phyloP scores from a whole-genome alignment of 2,329 filamentous ascomycete species.

The Aspergillus sp. region DNA sequence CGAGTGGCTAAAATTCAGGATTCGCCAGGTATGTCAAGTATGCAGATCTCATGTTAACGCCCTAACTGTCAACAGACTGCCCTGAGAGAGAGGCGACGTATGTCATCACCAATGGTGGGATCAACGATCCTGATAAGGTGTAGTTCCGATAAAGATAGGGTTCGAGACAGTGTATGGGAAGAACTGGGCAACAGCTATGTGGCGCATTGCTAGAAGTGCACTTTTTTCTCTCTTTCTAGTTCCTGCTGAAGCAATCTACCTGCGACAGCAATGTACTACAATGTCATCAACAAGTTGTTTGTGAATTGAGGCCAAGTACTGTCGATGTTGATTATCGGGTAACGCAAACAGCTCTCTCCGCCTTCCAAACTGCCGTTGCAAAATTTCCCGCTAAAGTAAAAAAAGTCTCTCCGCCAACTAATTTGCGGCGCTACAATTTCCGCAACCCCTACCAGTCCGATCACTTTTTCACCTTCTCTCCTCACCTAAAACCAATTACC shows the following conservation, averaged over 20 bases:
- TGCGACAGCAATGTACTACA: not conserved
- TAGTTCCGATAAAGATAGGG: slow-evolving; percentile 31
- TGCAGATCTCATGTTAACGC: not conserved
- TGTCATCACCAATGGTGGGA: slow-evolving; percentile 69
- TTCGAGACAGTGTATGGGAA: not conserved
- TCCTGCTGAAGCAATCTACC: not conserved
- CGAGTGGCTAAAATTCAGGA: slow-evolving; percentile 70
- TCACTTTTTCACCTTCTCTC: not conserved
- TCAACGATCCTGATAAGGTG: slow-evolving; percentile 66
- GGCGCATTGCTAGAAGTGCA: not conserved
- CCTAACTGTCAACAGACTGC: slow-evolving; percentile 54
- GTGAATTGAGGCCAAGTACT: not conserved
- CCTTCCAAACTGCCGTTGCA: slow-evolving; percentile 13
- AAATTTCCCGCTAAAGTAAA: slow-evolving; percentile 18
- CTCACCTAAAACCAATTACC: not conserved
- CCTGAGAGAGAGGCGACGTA: slow-evolving; percentile 70
- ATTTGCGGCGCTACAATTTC: not conserved
- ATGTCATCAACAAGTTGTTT: not conserved
- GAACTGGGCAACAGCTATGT: not conserved
- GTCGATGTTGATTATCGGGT: too few relatives aligned
- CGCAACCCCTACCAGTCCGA: not conserved
- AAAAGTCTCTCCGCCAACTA: slow-evolving; percentile 6
- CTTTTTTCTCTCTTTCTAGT: not conserved
- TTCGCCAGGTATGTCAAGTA: slow-evolving; percentile 57
- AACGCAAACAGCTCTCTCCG: slow-evolving; percentile 14